A percentile compares a stretch with the other conserved stretches of the same genome.
Evolutionary conservation across 2,329 filamentous ascomycete genomes (phyloP).

Genomic region (Aspergillus pseudonomiae): DNA sequence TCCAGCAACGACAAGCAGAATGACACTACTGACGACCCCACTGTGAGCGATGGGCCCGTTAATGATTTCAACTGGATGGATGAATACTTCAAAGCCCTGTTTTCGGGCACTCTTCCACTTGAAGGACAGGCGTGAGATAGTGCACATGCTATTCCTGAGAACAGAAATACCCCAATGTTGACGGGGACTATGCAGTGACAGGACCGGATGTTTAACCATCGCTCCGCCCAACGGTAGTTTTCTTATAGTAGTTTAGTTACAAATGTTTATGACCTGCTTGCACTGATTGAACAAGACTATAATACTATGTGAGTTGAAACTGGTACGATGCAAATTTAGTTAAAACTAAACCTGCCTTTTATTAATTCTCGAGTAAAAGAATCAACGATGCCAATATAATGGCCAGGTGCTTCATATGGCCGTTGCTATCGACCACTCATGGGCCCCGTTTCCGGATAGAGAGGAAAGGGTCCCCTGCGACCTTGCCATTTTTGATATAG

Average conservation of each 20-base stretch:
- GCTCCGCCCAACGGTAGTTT: too few species aligned
- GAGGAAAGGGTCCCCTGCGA: not conserved
- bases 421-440: not conserved
- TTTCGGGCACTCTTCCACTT: not conserved
- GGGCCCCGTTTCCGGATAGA: not conserved
- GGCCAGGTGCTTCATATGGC: not conserved
- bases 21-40: not conserved
- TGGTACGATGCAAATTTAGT: too few species aligned
- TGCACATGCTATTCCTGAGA: too few species aligned
- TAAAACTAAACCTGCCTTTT: too few species aligned
- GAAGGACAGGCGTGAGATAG: not conserved
- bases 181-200: too few species aligned
- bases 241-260: too few species aligned
- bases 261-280: too few species aligned
- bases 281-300: too few species aligned
- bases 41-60: not conserved
- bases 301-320: too few species aligned
- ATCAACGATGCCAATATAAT: not conserved
- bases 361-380: not conserved
- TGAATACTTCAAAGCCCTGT: not conserved
- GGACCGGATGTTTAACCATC: too few species aligned
- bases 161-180: too few species aligned
- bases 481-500: not conserved
- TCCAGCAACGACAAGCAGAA: not conserved
- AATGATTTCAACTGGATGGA: not conserved